phyloP scores from a whole-genome alignment of 1,284 basidiomycete genomes.

The Ceraceosorus guamensis region DNA sequence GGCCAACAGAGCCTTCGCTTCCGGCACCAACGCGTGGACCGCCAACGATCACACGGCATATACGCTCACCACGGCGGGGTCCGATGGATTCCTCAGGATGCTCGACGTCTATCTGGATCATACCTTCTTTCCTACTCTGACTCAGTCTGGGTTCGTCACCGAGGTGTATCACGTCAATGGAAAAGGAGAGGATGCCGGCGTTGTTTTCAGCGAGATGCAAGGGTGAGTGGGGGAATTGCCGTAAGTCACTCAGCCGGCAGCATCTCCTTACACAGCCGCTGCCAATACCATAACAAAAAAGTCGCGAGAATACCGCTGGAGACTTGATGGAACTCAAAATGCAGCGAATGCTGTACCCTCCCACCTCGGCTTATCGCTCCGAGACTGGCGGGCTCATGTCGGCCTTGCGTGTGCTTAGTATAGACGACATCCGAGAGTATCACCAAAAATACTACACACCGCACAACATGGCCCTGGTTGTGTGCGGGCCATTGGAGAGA shows the following conservation, averaged over 20 bases:
- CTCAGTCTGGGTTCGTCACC: conserved; percentile 80
- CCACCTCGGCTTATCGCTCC: conserved; percentile 79
- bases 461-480: conserved; percentile 80
- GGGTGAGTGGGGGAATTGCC: conserved; percentile 51
- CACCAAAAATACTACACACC: conserved; percentile 88
- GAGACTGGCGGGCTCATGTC: conserved; percentile 96
- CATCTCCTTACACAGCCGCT: neutral
- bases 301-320: conserved; percentile 76
- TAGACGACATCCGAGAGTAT: conserved; percentile 81
- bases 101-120: conserved; percentile 95
- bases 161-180: conserved; percentile 75
- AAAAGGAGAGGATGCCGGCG: conserved; percentile 84
- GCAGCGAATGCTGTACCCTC: conserved; percentile 66
- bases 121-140: conserved; percentile 91
- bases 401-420: conserved; percentile 73
- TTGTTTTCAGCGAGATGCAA: conserved; percentile 83
- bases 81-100: conserved; percentile 88
- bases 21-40: conserved; percentile 64
- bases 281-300: too few species aligned
- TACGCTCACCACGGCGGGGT: conserved; percentile 93
- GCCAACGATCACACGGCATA: conserved; percentile 62
- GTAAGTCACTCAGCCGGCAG: too few species aligned
- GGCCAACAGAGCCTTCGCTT: conserved; percentile 92
- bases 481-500: conserved; percentile 67
- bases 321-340: conserved; percentile 73